Percentiles rank a stretch among this genome's conserved stretches.
Evolutionary conservation across 192 early-diverging fungal species (phyloP).

Genomic region (Linnemannia zychae): DNA sequence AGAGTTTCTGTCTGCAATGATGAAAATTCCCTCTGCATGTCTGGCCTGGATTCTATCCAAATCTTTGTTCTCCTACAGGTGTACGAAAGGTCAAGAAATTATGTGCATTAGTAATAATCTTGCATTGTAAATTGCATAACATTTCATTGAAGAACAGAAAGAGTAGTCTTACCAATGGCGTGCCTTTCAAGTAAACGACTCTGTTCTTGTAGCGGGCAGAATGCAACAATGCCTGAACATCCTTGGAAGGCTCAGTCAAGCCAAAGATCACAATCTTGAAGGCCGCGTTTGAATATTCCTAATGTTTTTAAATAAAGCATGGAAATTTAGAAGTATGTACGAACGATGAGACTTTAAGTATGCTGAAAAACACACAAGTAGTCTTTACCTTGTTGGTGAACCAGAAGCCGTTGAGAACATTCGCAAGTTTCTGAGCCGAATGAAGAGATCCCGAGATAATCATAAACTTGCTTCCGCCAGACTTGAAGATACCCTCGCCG

Average conservation of each 20-base stretch:
- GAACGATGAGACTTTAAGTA: too few relatives aligned
- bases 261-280: conserved; percentile 57
- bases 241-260: conserved; percentile 49
- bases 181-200: conserved; percentile 51
- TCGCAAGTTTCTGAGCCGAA: conserved; percentile 57
- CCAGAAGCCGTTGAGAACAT: conserved; percentile 56
- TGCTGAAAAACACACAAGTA: too few relatives aligned
- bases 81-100: not conserved
- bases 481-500: conserved; percentile 54
- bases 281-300: conserved; percentile 48
- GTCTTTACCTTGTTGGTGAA: conserved; percentile 53
- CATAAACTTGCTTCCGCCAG: conserved; percentile 60
- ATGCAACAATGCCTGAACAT: conserved; percentile 44
- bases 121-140: not conserved
- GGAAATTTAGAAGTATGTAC: not conserved
- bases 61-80: conserved; percentile 50
- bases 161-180: conserved; percentile 39
- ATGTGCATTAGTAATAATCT: not conserved
- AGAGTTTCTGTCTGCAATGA: conserved; percentile 50
- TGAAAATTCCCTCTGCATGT: conserved; percentile 53
- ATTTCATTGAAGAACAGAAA: not conserved
- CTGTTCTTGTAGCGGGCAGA: conserved; percentile 55
- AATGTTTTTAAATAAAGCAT: not conserved
- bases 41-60: conserved; percentile 50
- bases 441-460: conserved; percentile 62